Conservation (phyloP, 2,329 filamentous ascomycete genomes). For the Colletotrichum sp. region DNA sequence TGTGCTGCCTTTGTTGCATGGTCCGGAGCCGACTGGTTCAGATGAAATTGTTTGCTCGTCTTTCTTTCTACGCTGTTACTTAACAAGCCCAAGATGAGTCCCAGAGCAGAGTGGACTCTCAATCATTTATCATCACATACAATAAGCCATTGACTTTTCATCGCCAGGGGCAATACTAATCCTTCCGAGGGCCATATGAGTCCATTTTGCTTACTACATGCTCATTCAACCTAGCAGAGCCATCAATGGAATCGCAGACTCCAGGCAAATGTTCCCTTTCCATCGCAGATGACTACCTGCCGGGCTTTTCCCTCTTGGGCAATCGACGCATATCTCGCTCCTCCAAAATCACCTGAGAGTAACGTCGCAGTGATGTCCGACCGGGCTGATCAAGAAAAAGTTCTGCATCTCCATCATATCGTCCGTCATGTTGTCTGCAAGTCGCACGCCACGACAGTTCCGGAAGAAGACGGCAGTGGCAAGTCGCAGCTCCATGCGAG, state of each 20-base stretch:
- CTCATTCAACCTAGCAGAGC: accelerated
- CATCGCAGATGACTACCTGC: neutral
- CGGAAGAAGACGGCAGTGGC: constrained; percentile 57
- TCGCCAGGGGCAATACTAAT: neutral
- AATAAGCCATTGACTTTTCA: too few relatives aligned
- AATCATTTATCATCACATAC: too few relatives aligned
- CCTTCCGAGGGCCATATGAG: neutral
- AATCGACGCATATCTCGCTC: accelerated
- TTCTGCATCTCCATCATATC: constrained; percentile 38
- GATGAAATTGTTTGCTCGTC: neutral
- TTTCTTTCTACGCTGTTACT: too few relatives aligned
- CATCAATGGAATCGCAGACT: accelerated
- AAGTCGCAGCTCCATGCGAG: constrained; percentile 59
- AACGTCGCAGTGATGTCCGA: constrained; percentile 34
- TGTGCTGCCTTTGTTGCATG: neutral
- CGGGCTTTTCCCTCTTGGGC: accelerated
- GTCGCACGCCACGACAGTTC: constrained; percentile 40
- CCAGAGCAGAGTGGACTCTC: too few relatives aligned
- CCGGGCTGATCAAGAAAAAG: constrained; percentile 38
- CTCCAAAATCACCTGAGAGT: neutral
- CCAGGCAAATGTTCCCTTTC: accelerated
- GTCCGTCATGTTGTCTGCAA: constrained; percentile 38
- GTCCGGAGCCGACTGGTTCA: accelerated
- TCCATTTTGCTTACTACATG: neutral
- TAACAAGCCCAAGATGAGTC: too few relatives aligned